These are phyloP conservation scores for Adiantum capillusveneris DNA, from an alignment of 75 land plant genomes.

Conservation along the genomic window DNA sequence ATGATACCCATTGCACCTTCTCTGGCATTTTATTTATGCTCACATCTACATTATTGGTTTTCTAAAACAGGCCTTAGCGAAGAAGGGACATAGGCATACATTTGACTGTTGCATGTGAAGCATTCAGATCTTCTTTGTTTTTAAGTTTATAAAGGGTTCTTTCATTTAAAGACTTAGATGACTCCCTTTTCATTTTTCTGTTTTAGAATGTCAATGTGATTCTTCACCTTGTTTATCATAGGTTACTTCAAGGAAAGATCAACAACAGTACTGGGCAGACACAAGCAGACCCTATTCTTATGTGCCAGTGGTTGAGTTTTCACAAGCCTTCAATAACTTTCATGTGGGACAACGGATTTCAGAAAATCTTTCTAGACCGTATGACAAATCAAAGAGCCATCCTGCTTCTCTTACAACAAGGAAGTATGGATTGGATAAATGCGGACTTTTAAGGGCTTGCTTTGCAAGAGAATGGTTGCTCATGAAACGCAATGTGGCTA, in stretches of 20 bases:
- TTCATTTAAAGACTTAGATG: not conserved
- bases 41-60: too few relatives aligned
- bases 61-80: too few relatives aligned
- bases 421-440: constrained; percentile 44
- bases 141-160: too few relatives aligned
- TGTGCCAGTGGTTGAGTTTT: constrained; percentile 54
- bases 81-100: too few relatives aligned
- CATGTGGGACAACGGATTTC: constrained; percentile 44
- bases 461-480: constrained; percentile 41
- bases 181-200: too few relatives aligned
- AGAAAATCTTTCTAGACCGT: constrained; percentile 44
- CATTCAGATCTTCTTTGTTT: too few relatives aligned
- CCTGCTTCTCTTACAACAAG: constrained; percentile 54
- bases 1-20: too few relatives aligned
- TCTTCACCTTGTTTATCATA: not conserved
- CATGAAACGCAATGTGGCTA: constrained; percentile 55
- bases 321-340: constrained; percentile 60
- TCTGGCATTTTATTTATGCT: too few relatives aligned
- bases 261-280: constrained; percentile 71
- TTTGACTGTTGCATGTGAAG: too few relatives aligned
- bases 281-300: constrained; percentile 43
- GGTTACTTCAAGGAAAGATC: constrained; percentile 88
- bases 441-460: constrained; percentile 55
- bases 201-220: too few relatives aligned
- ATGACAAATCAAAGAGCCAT: constrained; percentile 57